Evolutionary conservation across 179 eudicot species (phyloP).

Genomic region (Sideroxylon spinosum): DNA sequence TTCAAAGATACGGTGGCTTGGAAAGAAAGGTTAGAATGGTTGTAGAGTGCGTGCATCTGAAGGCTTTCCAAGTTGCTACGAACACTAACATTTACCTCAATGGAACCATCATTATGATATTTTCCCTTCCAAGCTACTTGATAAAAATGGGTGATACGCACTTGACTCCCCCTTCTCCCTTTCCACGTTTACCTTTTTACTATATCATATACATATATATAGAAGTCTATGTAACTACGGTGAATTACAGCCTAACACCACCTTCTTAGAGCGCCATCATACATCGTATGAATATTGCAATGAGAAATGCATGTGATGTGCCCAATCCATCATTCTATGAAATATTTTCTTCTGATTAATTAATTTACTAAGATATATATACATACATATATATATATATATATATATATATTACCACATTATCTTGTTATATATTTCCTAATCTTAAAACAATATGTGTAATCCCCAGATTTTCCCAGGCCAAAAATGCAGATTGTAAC

Average conservation of each 20-base stretch:
- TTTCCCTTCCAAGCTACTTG: constrained; percentile 20
- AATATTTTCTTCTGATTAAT: constrained; percentile 11
- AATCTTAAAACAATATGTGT: too few species aligned
- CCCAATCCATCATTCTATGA: constrained; percentile 20
- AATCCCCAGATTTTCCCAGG: too few species aligned
- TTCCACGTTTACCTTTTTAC: not conserved
- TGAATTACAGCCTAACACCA: constrained; percentile 7
- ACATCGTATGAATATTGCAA: constrained; percentile 16
- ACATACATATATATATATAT: too few species aligned
- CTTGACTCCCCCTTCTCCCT: not conserved
- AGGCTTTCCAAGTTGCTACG: constrained; percentile 22
- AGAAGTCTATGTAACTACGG: not conserved
- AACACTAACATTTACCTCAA: constrained; percentile 14
- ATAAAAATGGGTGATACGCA: constrained; percentile 8
- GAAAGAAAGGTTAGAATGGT: not conserved
- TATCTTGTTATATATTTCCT: too few species aligned
- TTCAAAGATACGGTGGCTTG: not conserved
- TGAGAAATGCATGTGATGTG: constrained; percentile 21
- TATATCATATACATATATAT: not conserved
- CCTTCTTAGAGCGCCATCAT: constrained; percentile 18
- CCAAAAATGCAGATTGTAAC: too few species aligned
- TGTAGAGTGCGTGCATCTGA: constrained; percentile 18
- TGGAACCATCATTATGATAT: constrained; percentile 21
- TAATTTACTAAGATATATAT: not conserved
- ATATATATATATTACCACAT: too few species aligned